Evolutionary conservation across 305 asterid genomes (phyloP).

Genomic region (Striga hermonthica): DNA sequence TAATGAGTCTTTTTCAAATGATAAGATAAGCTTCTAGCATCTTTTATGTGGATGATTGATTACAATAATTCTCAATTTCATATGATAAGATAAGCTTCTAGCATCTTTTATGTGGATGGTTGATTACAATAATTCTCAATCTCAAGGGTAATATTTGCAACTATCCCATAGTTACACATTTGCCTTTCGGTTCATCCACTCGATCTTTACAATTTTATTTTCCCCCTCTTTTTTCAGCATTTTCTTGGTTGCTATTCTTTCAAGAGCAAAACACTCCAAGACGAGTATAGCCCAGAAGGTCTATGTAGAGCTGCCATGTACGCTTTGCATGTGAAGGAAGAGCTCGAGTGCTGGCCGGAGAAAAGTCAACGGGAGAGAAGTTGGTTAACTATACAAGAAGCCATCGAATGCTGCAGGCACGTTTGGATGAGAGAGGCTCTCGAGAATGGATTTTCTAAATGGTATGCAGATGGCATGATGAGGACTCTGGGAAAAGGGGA

Average conservation of each 20-base stretch:
- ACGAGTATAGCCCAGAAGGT: conserved; percentile 82
- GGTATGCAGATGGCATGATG: conserved; percentile 65
- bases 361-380: conserved; percentile 64
- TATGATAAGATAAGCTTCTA: too few relatives aligned
- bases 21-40: neutral
- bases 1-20: too few relatives aligned
- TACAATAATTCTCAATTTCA: too few relatives aligned
- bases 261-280: conserved; percentile 87
- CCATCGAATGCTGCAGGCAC: conserved; percentile 65
- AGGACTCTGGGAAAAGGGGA: conserved; percentile 42
- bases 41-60: too few relatives aligned
- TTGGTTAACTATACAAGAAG: conserved; percentile 70
- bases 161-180: too few relatives aligned
- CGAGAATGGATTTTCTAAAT: conserved; percentile 64
- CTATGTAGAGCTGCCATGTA: conserved; percentile 86
- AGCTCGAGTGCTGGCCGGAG: conserved; percentile 87
- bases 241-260: conserved; percentile 67
- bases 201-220: too few relatives aligned
- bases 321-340: conserved; percentile 75
- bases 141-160: too few relatives aligned
- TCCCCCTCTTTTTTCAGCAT: conserved; percentile 51
- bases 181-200: too few relatives aligned
- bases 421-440: conserved; percentile 87
- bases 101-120: too few relatives aligned
- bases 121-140: too few relatives aligned